A percentile compares a stretch with the other conserved stretches of the same genome.
phyloP scores from a whole-genome alignment of 1,284 basidiomycete genomes.

The Serendipita sp. region DNA sequence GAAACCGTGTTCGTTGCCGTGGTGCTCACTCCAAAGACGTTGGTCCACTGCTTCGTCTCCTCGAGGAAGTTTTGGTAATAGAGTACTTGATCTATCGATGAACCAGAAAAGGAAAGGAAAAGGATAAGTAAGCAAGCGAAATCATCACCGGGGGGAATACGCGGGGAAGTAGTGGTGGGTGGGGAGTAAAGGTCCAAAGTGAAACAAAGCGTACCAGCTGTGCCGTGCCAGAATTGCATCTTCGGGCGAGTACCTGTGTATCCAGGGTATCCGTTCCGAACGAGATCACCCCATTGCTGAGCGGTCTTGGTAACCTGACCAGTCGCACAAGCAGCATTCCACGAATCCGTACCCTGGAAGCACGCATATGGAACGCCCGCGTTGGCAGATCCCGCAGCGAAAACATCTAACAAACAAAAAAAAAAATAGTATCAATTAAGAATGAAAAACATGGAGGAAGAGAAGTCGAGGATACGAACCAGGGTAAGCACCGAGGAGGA shows the following conservation, averaged over 20 bases:
- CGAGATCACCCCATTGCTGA: slow-evolving; percentile 35
- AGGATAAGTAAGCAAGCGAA: too few relatives aligned
- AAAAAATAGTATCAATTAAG: too few relatives aligned
- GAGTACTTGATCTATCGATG: not conserved
- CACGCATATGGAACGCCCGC: slow-evolving; percentile 40
- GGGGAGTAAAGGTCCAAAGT: too few relatives aligned
- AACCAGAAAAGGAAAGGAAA: too few relatives aligned
- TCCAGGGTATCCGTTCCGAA: slow-evolving; percentile 32
- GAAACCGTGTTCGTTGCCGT: slow-evolving; percentile 27
- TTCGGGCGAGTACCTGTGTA: slow-evolving; percentile 38
- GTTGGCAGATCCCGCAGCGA: slow-evolving; percentile 34
- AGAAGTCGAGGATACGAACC: not conserved
- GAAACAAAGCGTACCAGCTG: slow-evolving; percentile 12
- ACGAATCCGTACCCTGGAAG: slow-evolving; percentile 34
- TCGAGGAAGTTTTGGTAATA: slow-evolving; percentile 8
- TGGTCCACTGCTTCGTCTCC: slow-evolving; percentile 18
- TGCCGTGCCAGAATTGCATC: slow-evolving; percentile 42
- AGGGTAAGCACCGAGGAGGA: slow-evolving; percentile 39
- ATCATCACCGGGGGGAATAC: too few relatives aligned
- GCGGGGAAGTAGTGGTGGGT: not conserved
- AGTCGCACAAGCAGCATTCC: slow-evolving; percentile 34
- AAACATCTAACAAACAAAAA: slow-evolving; percentile 24
- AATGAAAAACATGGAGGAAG: too few relatives aligned
- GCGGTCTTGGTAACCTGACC: slow-evolving; percentile 33
- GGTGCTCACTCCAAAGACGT: slow-evolving; percentile 29